phyloP scores from a whole-genome alignment of 129 eudicot species.

The carrot (Daucus carota) region DH1_v3.0 NC_030381.2:52143501-52144000 shows the following conservation, averaged over 20 bases:
- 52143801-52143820: not conserved
- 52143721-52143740: conserved; percentile 46
- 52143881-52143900: conserved; percentile 22
- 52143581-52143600: conserved; percentile 60
- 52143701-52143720: conserved; percentile 63
- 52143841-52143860: not conserved
- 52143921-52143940: conserved; percentile 25
- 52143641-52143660: conserved; percentile 53
- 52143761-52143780: not conserved
- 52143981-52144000: not conserved
- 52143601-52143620: conserved; percentile 65
- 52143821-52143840: not conserved
- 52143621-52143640: conserved; percentile 69
- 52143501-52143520: conserved; percentile 60
- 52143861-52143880: not conserved
- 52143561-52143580: conserved; percentile 53
- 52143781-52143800: not conserved
- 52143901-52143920: conserved; percentile 23
- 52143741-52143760: not conserved
- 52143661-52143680: conserved; percentile 64
- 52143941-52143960: conserved; percentile 34
- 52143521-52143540: conserved; percentile 44
- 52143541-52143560: conserved; percentile 55
- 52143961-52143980: conserved; percentile 4
- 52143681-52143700: conserved; percentile 70